phyloP scores from a whole-genome alignment of 139 green algal species.

The Edaphochlamys debaryana region DNA sequence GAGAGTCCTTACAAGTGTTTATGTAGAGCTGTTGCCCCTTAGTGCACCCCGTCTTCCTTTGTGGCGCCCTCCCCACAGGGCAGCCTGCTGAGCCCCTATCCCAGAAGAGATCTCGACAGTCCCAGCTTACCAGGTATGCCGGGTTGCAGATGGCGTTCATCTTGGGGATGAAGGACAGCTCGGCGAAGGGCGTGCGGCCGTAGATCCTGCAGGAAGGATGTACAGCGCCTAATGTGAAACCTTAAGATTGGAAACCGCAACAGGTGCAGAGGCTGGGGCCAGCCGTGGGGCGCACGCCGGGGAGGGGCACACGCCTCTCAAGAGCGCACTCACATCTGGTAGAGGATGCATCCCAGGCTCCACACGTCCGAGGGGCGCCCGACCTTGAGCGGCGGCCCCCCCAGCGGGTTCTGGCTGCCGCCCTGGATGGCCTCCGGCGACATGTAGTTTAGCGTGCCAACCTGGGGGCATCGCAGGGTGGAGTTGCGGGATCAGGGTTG shows the following conservation, averaged over 20 bases:
- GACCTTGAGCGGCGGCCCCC: constrained; percentile 76
- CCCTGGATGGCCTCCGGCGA: constrained; percentile 93
- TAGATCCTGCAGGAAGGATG: constrained; percentile 88
- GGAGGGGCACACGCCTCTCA: too few relatives aligned
- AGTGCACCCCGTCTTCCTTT: too few relatives aligned
- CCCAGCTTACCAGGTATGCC: not conserved
- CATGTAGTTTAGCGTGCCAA: constrained; percentile 99
- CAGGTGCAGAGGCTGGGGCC: too few relatives aligned
- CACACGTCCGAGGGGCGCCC: constrained; percentile 94
- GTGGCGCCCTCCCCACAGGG: too few relatives aligned
- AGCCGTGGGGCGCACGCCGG: too few relatives aligned
- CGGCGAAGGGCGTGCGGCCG: constrained; percentile 79
- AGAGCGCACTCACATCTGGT: constrained; percentile 86
- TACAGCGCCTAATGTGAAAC: too few relatives aligned
- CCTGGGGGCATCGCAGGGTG: constrained; percentile 50
- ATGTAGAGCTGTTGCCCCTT: too few relatives aligned
- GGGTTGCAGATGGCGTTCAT: constrained; percentile 57
- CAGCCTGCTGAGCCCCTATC: too few relatives aligned
- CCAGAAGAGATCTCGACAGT: too few relatives aligned
- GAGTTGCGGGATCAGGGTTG: too few relatives aligned
- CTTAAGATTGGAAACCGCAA: too few relatives aligned
- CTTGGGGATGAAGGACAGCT: constrained; percentile 94
- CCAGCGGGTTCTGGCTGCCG: constrained; percentile 80
- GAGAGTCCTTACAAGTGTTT: too few relatives aligned
- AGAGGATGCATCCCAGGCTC: constrained; percentile 92